Conservation (phyloP, 192 early-diverging fungal genomes). For the Spinellus fusiger region DNA sequence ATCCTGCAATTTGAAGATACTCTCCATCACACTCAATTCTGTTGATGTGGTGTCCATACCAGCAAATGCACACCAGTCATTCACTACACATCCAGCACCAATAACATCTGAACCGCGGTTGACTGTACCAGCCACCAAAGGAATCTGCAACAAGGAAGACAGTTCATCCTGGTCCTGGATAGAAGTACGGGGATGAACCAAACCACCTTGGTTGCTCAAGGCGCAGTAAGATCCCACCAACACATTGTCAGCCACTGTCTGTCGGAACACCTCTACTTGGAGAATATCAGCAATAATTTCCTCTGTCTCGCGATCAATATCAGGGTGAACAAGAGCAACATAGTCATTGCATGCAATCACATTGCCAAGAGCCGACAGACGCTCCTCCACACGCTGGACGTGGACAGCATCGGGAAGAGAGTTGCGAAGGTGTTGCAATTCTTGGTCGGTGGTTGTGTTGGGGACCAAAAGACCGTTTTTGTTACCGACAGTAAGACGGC, state of each 20-base stretch:
- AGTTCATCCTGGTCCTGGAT: constrained; percentile 98
- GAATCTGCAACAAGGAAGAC: constrained; percentile 93
- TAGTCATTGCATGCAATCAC: constrained; percentile 99
- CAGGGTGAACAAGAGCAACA: constrained; percentile 96
- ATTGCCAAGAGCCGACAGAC: constrained; percentile 95
- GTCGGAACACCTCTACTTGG: constrained; percentile 96
- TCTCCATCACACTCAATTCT: constrained; percentile 94
- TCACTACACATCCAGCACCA: constrained; percentile 95
- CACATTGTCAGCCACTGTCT: constrained; percentile 97
- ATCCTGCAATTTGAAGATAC: constrained; percentile 96
- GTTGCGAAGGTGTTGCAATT: constrained; percentile 95
- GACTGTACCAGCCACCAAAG: constrained; percentile 95
- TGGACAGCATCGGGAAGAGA: constrained; percentile 88
- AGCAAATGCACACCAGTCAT: constrained; percentile 97
- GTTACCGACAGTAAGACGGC: constrained; percentile 91
- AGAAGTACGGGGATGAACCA: constrained; percentile 93
- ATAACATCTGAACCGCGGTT: constrained; percentile 98
- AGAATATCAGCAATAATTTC: constrained; percentile 99
- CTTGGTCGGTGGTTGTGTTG: constrained; percentile 93
- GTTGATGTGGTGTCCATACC: constrained; percentile 95
- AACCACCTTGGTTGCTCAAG: constrained; percentile 94
- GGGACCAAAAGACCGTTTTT: constrained; percentile 92
- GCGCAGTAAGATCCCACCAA: constrained; percentile 94
- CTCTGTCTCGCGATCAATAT: constrained; percentile 97
- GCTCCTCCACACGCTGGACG: constrained; percentile 97